Conservation (phyloP, 2,329 filamentous ascomycete genomes). For the Septoria petroselini region DNA sequence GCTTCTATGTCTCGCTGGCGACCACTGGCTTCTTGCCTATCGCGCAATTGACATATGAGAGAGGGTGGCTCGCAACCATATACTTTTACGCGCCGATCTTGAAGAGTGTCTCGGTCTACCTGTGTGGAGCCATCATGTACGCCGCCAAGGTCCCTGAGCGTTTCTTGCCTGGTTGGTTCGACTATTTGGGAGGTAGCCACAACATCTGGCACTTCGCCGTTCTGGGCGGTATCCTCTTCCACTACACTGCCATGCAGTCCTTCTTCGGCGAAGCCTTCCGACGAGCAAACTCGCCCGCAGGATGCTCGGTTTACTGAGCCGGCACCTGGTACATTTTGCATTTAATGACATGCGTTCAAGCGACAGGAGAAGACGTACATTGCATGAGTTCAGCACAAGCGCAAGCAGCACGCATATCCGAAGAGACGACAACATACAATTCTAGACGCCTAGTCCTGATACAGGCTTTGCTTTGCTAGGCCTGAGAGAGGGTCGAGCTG, state of each 20-base stretch:
- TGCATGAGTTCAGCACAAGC: neutral
- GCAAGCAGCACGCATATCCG: constrained; percentile 3
- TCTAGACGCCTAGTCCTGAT: constrained; percentile 8
- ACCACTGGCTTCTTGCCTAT: constrained; percentile 87
- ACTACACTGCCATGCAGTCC: constrained; percentile 92
- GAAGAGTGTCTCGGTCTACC: constrained; percentile 83
- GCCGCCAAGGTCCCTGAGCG: constrained; percentile 89
- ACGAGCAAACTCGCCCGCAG: constrained; percentile 26
- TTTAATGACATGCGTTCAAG: constrained; percentile 14
- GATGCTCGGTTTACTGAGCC: constrained; percentile 16
- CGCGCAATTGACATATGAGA: constrained; percentile 73
- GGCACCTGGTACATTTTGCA: neutral
- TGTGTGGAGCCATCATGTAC: constrained; percentile 80
- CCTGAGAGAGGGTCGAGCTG: constrained; percentile 2
- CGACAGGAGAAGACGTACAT: constrained; percentile 1
- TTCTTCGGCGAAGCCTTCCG: constrained; percentile 67
- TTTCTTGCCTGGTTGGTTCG: constrained; percentile 89
- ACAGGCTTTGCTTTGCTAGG: constrained; percentile 17
- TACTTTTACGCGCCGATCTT: constrained; percentile 85
- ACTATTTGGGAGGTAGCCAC: constrained; percentile 92
- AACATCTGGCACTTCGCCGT: constrained; percentile 98
- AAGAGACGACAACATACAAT: neutral
- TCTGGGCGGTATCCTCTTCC: constrained; percentile 91
- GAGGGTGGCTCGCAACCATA: constrained; percentile 74
- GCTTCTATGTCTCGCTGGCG: constrained; percentile 84